Percentiles rank a stretch among this genome's conserved stretches.
These are phyloP conservation scores for Ceratobasidium sp. DNA, from an alignment of 1,284 basidiomycete genomes.

Conservation along the genomic window DNA sequence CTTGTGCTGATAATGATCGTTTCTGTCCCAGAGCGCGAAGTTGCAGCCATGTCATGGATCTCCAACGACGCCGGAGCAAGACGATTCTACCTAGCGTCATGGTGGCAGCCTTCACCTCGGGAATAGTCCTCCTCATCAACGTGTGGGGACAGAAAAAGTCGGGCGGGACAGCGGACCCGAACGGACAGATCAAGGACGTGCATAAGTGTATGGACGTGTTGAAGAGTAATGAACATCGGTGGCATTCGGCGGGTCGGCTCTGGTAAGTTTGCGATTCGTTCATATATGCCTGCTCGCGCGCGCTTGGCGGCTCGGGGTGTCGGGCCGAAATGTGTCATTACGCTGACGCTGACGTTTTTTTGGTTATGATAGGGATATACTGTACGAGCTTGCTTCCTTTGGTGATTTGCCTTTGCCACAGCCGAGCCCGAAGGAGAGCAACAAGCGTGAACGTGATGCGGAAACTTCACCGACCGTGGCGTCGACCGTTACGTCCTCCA, in stretches of 20 bases:
- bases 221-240: constrained; percentile 67
- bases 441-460: constrained; percentile 74
- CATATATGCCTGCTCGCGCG: background rate
- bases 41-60: constrained; percentile 78
- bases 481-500: constrained; percentile 18
- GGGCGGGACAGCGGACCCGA: constrained; percentile 68
- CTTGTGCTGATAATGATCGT: background rate
- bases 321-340: constrained; percentile 36
- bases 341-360: constrained; percentile 12
- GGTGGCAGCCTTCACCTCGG: constrained; percentile 70
- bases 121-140: constrained; percentile 77
- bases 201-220: constrained; percentile 77
- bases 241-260: constrained; percentile 65
- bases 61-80: constrained; percentile 61
- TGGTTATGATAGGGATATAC: constrained; percentile 68
- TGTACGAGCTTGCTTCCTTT: constrained; percentile 76
- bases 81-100: constrained; percentile 46
- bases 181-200: constrained; percentile 78
- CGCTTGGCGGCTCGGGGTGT: background rate
- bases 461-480: constrained; percentile 55
- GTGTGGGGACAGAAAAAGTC: constrained; percentile 79
- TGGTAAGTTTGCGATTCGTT: constrained; percentile 57
- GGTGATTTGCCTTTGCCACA: constrained; percentile 75
- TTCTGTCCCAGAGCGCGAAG: constrained; percentile 67
- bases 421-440: constrained; percentile 60